Conservation (phyloP, 2,329 filamentous ascomycete genomes). For the Lachnellula subtilissima region DNA sequence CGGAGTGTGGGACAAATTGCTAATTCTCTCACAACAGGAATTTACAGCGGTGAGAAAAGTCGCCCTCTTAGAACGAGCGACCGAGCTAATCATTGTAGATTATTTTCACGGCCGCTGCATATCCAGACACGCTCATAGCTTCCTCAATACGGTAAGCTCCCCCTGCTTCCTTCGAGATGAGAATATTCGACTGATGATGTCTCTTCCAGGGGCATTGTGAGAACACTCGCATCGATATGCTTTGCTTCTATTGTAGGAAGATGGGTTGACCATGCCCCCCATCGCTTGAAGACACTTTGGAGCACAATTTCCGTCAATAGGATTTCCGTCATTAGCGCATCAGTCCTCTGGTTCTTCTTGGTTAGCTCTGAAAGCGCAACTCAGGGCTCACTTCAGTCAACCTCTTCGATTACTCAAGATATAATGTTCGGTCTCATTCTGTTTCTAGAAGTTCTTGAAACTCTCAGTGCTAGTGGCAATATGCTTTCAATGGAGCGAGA, state of each 20-base stretch:
- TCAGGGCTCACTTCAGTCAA: not conserved
- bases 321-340: conserved; percentile 37
- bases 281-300: conserved; percentile 38
- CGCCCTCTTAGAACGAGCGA: not conserved
- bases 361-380: conserved; percentile 12
- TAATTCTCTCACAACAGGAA: conserved; percentile 12
- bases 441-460: conserved; percentile 37
- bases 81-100: conserved; percentile 33
- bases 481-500: conserved; percentile 44
- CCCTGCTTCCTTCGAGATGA: not conserved
- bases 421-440: conserved; percentile 34
- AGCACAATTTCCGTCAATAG: conserved; percentile 40
- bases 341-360: conserved; percentile 37
- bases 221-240: conserved; percentile 36
- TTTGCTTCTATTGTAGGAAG: conserved; percentile 39
- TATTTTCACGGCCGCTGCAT: conserved; percentile 48
- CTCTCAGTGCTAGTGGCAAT: conserved; percentile 39
- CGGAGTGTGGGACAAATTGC: not conserved
- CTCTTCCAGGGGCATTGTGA: conserved; percentile 30
- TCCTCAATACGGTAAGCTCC: conserved; percentile 35
- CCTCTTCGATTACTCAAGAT: conserved; percentile 13
- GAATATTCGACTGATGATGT: conserved; percentile 1
- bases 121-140: conserved; percentile 38
- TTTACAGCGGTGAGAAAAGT: conserved; percentile 25
- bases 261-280: conserved; percentile 38